Conservation (phyloP, 805 yeast species). For the Candida insectalens region DNA sequence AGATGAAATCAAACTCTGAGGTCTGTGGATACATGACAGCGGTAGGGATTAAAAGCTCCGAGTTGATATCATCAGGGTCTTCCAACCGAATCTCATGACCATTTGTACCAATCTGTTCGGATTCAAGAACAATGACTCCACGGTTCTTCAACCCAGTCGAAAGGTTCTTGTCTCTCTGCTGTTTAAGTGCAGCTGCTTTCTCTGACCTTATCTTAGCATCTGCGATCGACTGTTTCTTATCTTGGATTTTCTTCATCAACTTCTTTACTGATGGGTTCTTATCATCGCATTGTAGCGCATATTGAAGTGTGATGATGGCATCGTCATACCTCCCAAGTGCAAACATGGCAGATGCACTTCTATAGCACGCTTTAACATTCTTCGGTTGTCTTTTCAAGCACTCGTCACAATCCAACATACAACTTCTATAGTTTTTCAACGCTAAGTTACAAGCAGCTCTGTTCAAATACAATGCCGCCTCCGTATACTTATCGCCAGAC, state of each 20-base stretch:
- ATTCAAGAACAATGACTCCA: slow-evolving; percentile 38
- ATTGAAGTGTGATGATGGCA: slow-evolving; percentile 53
- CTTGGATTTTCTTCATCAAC: slow-evolving; percentile 31
- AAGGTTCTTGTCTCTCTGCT: slow-evolving; percentile 33
- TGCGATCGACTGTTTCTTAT: slow-evolving; percentile 15
- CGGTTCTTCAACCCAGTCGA: slow-evolving; percentile 54
- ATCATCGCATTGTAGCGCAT: slow-evolving; percentile 54
- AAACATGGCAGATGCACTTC: slow-evolving; percentile 76
- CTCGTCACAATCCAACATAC: slow-evolving; percentile 76
- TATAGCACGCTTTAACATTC: slow-evolving; percentile 74
- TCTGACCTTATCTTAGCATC: slow-evolving; percentile 21
- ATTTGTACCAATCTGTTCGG: slow-evolving; percentile 48
- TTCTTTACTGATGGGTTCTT: slow-evolving; percentile 46
- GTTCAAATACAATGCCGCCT: slow-evolving; percentile 60
- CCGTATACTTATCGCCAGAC: slow-evolving; percentile 45
- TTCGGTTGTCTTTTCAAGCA: slow-evolving; percentile 57
- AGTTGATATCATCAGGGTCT: slow-evolving; percentile 56
- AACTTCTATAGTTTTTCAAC: slow-evolving; percentile 71
- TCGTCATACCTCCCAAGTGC: slow-evolving; percentile 63
- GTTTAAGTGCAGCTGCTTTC: slow-evolving; percentile 29
- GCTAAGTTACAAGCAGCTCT: slow-evolving; percentile 90
- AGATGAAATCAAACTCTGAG: slow-evolving; percentile 76
- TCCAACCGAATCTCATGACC: slow-evolving; percentile 48
- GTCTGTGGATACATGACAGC: slow-evolving; percentile 73
- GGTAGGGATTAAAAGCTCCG: slow-evolving; percentile 77